Base-by-base conservation (phyloP, 371 early-diverging fungal species). In the Mucor indicus region DNA sequence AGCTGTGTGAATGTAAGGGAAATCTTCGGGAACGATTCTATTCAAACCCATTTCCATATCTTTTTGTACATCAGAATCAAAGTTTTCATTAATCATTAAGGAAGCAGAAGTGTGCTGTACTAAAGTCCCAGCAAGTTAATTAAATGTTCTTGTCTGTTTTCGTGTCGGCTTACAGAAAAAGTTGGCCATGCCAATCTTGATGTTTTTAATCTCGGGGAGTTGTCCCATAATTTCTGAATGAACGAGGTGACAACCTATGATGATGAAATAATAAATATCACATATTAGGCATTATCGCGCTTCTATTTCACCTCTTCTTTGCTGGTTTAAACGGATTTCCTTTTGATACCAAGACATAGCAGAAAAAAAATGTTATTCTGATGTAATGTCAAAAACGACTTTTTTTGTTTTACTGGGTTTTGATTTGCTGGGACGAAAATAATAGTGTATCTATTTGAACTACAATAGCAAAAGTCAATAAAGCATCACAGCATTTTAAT, bases 61-160 rank as follows among this genome's bases (percentile, higher is more conserved):
- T 1, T 60, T 72, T 17, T 90, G 69, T n/a, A 89, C 91, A 50
- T 89, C 89, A 13, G 84, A 77, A 60, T 90, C 92, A 10, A 61
- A 78, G 48, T 93, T 93, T 62, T 95, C 95, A 57, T 94, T 93
- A 32, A 96, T 61, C 48, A 89, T 87, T 13, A 95, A 65, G 0
- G 92, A 91, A 1, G 95, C 94, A 22, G 91, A 90, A 1, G 92
- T 95, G 57, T 94, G 96, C 62, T 93, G 90, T 40, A 94, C 85
- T 89, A 53, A 8, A 41, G 11, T 27, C n/a, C 1, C 7, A 27
- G 16, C 3, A 27, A 5, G 4, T 27, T 27, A 23, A 27, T 27
- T 23, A 12, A 0, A 22, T 42, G n/a, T 21, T 4, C 29, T 2
- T 29, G 8, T 40, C 1, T 43, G 17, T 20, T 10, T n/a, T 29